Evolutionary conservation across 2,329 filamentous ascomycete species (phyloP), one percentile per base, ranked within the genome.

Genomic region (Phialophora macrospora): DNA sequence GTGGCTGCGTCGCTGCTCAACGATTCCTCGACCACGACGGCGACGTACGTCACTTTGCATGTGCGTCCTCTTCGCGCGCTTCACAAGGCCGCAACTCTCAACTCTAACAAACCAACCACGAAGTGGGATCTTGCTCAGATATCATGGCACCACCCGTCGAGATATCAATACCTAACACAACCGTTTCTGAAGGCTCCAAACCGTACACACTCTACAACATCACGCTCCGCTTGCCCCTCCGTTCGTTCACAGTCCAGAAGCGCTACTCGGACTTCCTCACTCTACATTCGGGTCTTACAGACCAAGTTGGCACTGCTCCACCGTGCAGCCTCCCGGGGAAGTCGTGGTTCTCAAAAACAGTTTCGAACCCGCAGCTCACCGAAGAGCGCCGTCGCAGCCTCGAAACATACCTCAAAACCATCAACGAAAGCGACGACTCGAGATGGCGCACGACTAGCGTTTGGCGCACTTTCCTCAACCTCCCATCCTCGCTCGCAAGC

Each of bases 251-350:
- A 51, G 76, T 87, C 62, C 80, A 80, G 54, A 89, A 89, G 75
- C 86, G 87, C 70, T 89, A 88, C 79, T 87, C 85, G 59, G 87
- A 89, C 75, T 89, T 89, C 75, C 74, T 79, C 51, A 72, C 80
- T 61, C 83, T 89, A 63, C 81, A 89, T 75, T 75, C 75, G 3
- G 75, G 80, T 1, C 79, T 89, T 6, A 77, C 77, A 38, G 78
- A 80, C 24, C 81, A 86, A 69, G 81, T 83, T 6, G 82, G 81
- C 68, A 68, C 76, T 11, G 71, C 83, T 8, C 86, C 87, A 1
- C 86, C 87, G 0, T 77, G 77, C 0, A 70, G 84, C 0, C 78
- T 88, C 0, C 87, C 87, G 1, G 74, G 79, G 0, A 89, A 89
- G 73, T 84, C 83, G 11, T 89, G 86, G 86, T 82, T 89, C 65